Evolutionary conservation across 2,329 filamentous ascomycete species (phyloP).

Genomic region (Verticillium tricorpus): DNA sequence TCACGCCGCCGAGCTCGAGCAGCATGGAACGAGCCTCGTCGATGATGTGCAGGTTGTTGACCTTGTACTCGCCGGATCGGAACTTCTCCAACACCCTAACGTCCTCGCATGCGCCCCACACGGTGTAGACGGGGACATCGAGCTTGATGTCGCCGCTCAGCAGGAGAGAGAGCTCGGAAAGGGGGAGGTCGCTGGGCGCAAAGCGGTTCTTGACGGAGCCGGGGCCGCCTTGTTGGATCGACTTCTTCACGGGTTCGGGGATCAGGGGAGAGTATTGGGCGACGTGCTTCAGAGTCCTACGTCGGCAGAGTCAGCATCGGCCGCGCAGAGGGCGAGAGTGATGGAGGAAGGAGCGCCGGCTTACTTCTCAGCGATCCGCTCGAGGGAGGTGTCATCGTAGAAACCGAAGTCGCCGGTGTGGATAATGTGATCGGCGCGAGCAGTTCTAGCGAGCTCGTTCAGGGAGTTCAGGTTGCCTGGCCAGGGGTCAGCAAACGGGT

Average conservation of each 20-base stretch:
- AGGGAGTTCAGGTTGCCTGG: slow-evolving; percentile 90
- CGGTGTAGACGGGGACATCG: slow-evolving; percentile 95
- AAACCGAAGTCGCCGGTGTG: slow-evolving; percentile 99
- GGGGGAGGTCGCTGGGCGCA: slow-evolving; percentile 72
- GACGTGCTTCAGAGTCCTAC: slow-evolving; percentile 92
- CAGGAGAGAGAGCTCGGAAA: slow-evolving; percentile 88
- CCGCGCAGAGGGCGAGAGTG: slow-evolving; percentile 9
- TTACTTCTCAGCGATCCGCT: slow-evolving; percentile 97
- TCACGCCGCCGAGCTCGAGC: slow-evolving; percentile 90
- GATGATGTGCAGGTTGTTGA: slow-evolving; percentile 95
- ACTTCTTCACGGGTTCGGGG: slow-evolving; percentile 68
- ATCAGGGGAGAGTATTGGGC: slow-evolving; percentile 97
- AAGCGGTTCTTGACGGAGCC: slow-evolving; percentile 86
- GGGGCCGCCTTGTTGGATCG: slow-evolving; percentile 59
- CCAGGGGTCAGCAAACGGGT: background rate
- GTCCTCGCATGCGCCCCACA: slow-evolving; percentile 98
- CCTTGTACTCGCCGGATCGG: slow-evolving; percentile 95
- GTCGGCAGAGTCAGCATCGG: slow-evolving; percentile 13
- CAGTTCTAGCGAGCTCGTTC: slow-evolving; percentile 93
- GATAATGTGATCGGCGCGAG: slow-evolving; percentile 94
- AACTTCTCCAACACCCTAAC: slow-evolving; percentile 97
- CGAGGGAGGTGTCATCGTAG: slow-evolving; percentile 93
- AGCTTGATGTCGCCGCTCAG: slow-evolving; percentile 85
- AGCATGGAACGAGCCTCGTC: slow-evolving; percentile 96
- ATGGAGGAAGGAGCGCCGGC: slow-evolving; percentile 23